phyloP scores from a whole-genome alignment of 2,329 filamentous ascomycete genomes.

The Talaromyces atroroseus region DNA sequence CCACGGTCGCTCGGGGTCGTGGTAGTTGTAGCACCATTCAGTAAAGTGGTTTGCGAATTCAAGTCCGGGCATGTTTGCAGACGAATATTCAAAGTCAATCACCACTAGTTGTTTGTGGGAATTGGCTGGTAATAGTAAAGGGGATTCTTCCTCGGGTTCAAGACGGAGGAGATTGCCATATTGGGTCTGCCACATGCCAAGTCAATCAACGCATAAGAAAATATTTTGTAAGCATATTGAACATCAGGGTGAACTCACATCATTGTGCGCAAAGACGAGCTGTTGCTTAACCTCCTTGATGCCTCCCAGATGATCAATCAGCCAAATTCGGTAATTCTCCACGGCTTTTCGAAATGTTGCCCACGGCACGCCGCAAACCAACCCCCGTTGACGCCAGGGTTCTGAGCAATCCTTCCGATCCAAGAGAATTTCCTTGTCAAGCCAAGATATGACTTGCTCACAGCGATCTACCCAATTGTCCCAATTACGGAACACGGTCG shows the following conservation, averaged over 20 bases:
- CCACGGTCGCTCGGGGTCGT: conserved; percentile 61
- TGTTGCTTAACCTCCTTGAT: conserved; percentile 61
- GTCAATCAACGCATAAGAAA: not conserved
- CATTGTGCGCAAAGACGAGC: conserved; percentile 94
- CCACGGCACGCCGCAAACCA: conserved; percentile 83
- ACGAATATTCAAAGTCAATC: conserved; percentile 97
- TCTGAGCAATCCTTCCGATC: conserved; percentile 40
- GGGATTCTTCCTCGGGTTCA: conserved; percentile 66
- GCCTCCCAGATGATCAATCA: conserved; percentile 68
- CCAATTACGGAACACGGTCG: conserved; percentile 88
- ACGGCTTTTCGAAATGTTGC: conserved; percentile 67
- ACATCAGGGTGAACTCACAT: conserved; percentile 55
- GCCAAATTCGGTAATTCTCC: conserved; percentile 68
- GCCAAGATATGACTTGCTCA: conserved; percentile 47
- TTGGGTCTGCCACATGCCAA: conserved; percentile 63
- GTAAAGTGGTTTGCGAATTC: conserved; percentile 98
- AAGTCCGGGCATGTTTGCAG: conserved; percentile 74
- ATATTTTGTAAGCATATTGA: not conserved
- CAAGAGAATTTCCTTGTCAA: conserved; percentile 54
- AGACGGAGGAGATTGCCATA: conserved; percentile 93
- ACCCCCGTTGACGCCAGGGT: conserved; percentile 64
- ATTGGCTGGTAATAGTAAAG: conserved; percentile 80
- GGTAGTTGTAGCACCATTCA: conserved; percentile 98
- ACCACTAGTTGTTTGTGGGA: conserved; percentile 94
- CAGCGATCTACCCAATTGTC: conserved; percentile 75